Base-by-base conservation (phyloP, 2,329 filamentous ascomycete genomes). In the Epichloe gansuensis region DNA sequence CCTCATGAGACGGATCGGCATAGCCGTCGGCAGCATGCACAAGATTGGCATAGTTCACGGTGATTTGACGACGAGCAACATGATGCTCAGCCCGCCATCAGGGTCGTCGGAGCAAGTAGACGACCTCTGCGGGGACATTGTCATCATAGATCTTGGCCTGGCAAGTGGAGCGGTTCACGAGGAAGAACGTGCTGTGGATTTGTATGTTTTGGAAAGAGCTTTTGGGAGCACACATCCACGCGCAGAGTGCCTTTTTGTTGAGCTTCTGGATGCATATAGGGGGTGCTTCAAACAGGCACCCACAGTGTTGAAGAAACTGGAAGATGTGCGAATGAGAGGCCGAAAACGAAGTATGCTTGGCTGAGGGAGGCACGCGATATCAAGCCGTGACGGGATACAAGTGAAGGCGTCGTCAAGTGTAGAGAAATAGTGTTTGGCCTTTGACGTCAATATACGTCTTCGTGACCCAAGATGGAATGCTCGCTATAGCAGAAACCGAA, bases 291-390 rank as follows among this genome's bases (percentile, higher is more conserved):
- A 88, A 70, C 86, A 86, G 15, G 85, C 87, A 0, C 77, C 73
- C 53, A 72, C 79, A 21, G 88, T 90, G 23, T 68, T 98, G 64
- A 88, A 81, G 71, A 86, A 84, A 66, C 69, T 98, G 55, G 89
- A 95, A 65, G 91, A 95, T 58, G 93, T 98, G 46, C 81, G 93
- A 64, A 81, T 95, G 83, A 82, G 93, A 66, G 93, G 93, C 3
- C 77, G 93, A 65, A 98, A 98, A 79, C 85, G 89, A 68, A 97
- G 89, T 66, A 98, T 98, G 93, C 66, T 98, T 59, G 93, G 93
- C 31, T 97, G 58, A 63, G 57, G 62, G 51, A 40, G 53, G 31
- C 31, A 31, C 31, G 3, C 9, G 31, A 31, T 31, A 31, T 31
- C 8, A 31, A 11, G 31, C 31, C 3, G 31, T 11, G 8, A 31